Evolutionary conservation across 768 basidiomycete genomes (phyloP).

Genomic region (Erythrobasidium yunnanense): DNA sequence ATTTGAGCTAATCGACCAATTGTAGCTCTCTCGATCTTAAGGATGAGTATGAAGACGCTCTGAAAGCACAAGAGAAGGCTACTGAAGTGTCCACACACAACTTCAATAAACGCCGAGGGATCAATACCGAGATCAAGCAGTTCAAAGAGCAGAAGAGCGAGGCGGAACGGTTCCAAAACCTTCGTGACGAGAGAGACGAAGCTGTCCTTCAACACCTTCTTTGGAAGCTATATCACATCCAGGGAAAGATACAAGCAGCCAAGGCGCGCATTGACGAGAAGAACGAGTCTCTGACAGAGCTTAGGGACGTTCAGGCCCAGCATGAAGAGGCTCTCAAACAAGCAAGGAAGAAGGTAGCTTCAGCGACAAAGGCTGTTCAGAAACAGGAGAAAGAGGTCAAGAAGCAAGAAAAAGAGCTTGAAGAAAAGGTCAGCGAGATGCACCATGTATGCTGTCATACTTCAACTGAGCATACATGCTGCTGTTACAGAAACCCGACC

Average conservation of each 20-base stretch:
- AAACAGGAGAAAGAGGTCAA: constrained; percentile 80
- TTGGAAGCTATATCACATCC: constrained; percentile 81
- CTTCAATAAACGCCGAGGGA: constrained; percentile 84
- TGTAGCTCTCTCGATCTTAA: constrained; percentile 70
- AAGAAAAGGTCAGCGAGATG: constrained; percentile 55
- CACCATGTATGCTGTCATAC: neutral
- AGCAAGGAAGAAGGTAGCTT: constrained; percentile 69
- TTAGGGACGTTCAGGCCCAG: constrained; percentile 53
- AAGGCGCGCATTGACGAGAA: constrained; percentile 59
- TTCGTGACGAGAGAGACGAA: constrained; percentile 69
- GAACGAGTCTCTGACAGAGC: constrained; percentile 58
- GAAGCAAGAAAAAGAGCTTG: constrained; percentile 77
- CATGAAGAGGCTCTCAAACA: constrained; percentile 62
- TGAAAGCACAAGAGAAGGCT: constrained; percentile 72
- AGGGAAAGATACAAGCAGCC: constrained; percentile 65
- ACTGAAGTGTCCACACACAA: constrained; percentile 91
- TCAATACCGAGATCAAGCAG: constrained; percentile 88
- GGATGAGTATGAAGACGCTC: constrained; percentile 76
- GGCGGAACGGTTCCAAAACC: constrained; percentile 70
- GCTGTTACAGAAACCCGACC: constrained; percentile 59
- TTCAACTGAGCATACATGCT: neutral
- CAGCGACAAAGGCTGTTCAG: constrained; percentile 59
- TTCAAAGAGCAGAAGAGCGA: constrained; percentile 95
- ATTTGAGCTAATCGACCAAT: no score
- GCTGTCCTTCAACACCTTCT: constrained; percentile 69